phyloP scores from a whole-genome alignment of 2,329 filamentous ascomycete species.

The Ascosphaera apis region DNA sequence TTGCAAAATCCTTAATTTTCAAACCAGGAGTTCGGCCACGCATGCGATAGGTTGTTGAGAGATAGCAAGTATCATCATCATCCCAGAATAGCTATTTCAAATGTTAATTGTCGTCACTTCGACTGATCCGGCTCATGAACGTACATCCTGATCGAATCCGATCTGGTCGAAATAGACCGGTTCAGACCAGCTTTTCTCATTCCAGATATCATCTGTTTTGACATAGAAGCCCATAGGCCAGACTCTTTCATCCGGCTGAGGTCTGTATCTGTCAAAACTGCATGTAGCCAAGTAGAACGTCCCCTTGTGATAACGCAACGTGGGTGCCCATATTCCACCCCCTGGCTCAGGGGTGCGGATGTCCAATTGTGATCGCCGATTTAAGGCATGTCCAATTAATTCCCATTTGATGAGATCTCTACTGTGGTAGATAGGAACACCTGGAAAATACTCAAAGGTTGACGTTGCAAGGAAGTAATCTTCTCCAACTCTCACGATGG shows the following conservation, averaged over 20 bases:
- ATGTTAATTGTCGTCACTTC: not conserved
- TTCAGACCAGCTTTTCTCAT: constrained; percentile 28
- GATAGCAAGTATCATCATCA: constrained; percentile 26
- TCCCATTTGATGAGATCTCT: constrained; percentile 21
- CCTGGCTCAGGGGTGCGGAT: constrained; percentile 13
- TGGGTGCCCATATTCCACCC: constrained; percentile 26
- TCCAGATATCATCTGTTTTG: constrained; percentile 29
- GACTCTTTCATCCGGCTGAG: constrained; percentile 22
- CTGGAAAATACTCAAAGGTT: constrained; percentile 39
- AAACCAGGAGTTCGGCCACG: constrained; percentile 15
- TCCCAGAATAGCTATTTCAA: constrained; percentile 27
- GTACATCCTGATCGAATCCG: constrained; percentile 30
- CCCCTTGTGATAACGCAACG: constrained; percentile 22
- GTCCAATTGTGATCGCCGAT: constrained; percentile 13
- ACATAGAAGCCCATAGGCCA: constrained; percentile 33
- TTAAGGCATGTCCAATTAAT: constrained; percentile 15
- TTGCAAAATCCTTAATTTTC: constrained; percentile 28
- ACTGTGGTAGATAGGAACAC: constrained; percentile 36
- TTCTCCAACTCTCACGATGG: constrained; percentile 25
- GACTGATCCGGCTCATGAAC: constrained; percentile 3
- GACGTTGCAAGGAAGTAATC: constrained; percentile 38
- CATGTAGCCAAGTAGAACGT: constrained; percentile 26
- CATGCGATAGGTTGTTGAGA: constrained; percentile 20
- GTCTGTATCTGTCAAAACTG: constrained; percentile 19
- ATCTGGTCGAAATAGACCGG: constrained; percentile 31